Evolutionary conservation across 2,329 filamentous ascomycete species (phyloP), one percentile per base, ranked within the genome.

Genomic region (Ophiocordyceps sinensis): DNA sequence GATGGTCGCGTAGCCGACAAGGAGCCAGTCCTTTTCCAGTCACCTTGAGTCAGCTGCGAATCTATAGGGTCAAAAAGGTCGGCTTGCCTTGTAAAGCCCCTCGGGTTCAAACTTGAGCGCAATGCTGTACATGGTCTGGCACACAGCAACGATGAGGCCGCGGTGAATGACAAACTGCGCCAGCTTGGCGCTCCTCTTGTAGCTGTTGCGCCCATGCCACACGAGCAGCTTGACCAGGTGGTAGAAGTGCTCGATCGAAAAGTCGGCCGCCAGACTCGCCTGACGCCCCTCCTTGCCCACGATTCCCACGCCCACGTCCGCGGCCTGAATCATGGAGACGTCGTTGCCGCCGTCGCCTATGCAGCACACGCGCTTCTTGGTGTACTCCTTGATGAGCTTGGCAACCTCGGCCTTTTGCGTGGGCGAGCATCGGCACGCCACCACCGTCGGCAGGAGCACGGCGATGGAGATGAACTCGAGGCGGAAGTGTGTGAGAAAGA

Each of bases 291-390:
- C 91, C 66, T 98, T 98, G 45, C 91, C 91, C 1, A 96, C 91
- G 46, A 98, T 98, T 45, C 91, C 91, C 23, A 98, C 89, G 45
- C 93, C 93, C 0, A 98, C 88, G 54, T 98, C 91, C 1, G 93
- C 91, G 8, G 91, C 89, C 67, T 96, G 91, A 51, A 98, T 98
- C 91, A 98, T 98, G 50, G 82, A 89, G 5, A 98, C 91, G 58
- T 98, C 93, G 62, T 98, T 98, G 52, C 93, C 91, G 49, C 91
- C 91, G 55, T 98, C 91, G 31, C 91, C 91, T 50, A 98, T 98
- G 57, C 91, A 96, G 64, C 88, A 94, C 14, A 96, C 85, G 13
- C 93, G 82, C 62, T 96, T 96, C 61, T 85, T 87, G 17, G 91
- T 98, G 61, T 85, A 81, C 39, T 83, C 76, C 45, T 88, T 85